Percentiles rank a stretch among this genome's conserved stretches.
phyloP scores from a whole-genome alignment of 805 yeast genomes.

The Yamadazyma laniorum region DNA sequence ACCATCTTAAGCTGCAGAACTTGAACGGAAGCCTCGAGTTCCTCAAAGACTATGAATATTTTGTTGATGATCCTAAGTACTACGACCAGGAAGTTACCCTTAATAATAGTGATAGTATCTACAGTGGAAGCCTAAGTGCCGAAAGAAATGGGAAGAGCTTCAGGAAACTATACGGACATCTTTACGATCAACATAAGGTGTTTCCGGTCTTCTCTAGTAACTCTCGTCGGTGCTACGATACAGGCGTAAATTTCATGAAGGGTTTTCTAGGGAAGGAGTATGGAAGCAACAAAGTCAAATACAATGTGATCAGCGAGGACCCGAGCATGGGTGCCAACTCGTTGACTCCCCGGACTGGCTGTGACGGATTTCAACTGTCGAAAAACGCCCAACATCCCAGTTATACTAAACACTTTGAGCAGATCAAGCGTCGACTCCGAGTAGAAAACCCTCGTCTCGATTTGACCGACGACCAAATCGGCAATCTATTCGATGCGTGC shows the following conservation, averaged over 20 bases:
- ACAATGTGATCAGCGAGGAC: conserved; percentile 46
- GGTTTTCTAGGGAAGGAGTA: conserved; percentile 54
- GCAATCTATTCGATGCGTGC: conserved; percentile 56
- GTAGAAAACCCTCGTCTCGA: conserved; percentile 35
- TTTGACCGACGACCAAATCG: conserved; percentile 52
- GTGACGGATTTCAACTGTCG: conserved; percentile 35
- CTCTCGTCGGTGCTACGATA: conserved; percentile 52
- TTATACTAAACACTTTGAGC: conserved; percentile 35
- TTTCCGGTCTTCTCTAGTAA: conserved; percentile 57
- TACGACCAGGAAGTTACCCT: conserved; percentile 52
- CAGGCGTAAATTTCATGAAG: conserved; percentile 53
- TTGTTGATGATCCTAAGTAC: conserved; percentile 31
- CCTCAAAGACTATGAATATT: conserved; percentile 51
- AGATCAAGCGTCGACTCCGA: conserved; percentile 34
- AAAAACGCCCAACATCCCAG: conserved; percentile 35
- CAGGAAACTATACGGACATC: conserved; percentile 47
- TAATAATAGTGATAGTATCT: conserved; percentile 43
- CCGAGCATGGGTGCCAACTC: conserved; percentile 54
- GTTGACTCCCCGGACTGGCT: conserved; percentile 52
- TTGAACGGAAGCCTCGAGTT: conserved; percentile 52
- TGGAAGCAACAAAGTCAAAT: conserved; percentile 24
- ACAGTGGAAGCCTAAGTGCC: conserved; percentile 52
- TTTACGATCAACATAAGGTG: conserved; percentile 29
- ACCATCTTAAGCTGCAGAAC: conserved; percentile 22
- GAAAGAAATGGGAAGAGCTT: conserved; percentile 48